Base-by-base conservation (phyloP, 768 basidiomycete genomes). In the Pholiota conissans region DNA sequence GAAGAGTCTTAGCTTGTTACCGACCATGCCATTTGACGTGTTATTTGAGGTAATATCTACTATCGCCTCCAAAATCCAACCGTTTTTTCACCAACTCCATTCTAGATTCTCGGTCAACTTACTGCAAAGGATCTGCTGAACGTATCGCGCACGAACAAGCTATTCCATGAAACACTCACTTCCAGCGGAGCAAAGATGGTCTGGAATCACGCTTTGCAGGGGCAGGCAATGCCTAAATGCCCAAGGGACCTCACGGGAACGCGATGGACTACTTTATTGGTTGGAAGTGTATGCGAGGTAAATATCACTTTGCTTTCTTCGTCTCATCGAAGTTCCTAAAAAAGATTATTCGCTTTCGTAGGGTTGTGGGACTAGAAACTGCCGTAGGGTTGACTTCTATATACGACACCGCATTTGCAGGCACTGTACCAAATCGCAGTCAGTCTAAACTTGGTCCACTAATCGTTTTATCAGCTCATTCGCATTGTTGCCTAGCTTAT, bases 371-470 rank as follows among this genome's bases (percentile, higher is more conserved):
- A 45, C 53, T 7, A 58, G 56, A 14, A 57, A 61, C 35, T 56
- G 66, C 9, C 50, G 51, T 5, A 63, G 55, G 2, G 53, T 71
- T 3, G 69, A 73, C 30, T 74, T 71, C 42, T 27, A 37, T 20
- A 45, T 73, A 0, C 59, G 67, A 24, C 66, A 65, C 18, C 62
- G 71, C 0, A 57, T 69, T 14, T 74, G 73, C 51, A 62, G 35
- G 1, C 29, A 5, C 0, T 74, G 73, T 62, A 70, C 66, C 52
- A 65, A 68, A 48, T 20, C 49, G 1, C 64, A 69, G 73, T 75
- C 14, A 3, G 68, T 59, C 14, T 30, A 3, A 1, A 20, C 35
- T 24, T 42, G 8, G 18, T 48, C 30, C 16, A n/a, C 26, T 11
- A 8, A 40, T 16, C n/a, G 50, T 1, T 20, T 28, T 30, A 47